A percentile compares a stretch with the other conserved stretches of the same genome.
These are phyloP conservation scores for Cenchrus fungigraminus DNA, from an alignment of 176 grass and related monocot species.

Conservation along the genomic window DNA sequence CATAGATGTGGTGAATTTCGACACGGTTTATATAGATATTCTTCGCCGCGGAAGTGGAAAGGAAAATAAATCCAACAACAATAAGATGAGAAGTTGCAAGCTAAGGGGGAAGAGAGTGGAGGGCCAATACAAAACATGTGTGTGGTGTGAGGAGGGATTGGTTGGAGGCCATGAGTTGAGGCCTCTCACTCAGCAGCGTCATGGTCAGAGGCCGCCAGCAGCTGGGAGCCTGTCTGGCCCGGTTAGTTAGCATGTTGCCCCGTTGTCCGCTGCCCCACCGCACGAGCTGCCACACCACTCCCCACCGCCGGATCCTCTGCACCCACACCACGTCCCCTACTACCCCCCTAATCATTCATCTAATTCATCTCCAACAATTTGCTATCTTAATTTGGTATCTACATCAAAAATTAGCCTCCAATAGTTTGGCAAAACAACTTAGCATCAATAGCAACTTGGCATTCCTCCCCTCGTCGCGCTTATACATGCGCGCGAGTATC, in stretches of 20 bases:
- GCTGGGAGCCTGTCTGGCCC: conserved; percentile 5
- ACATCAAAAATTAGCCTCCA: too few relatives aligned
- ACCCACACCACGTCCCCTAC: background rate
- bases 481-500: too few relatives aligned
- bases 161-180: conserved; percentile 29
- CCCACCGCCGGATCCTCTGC: conserved; percentile 39
- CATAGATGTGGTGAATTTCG: too few relatives aligned
- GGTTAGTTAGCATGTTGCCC: conserved; percentile 44
- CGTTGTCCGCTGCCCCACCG: conserved; percentile 46
- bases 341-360: conserved; percentile 19
- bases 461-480: too few relatives aligned
- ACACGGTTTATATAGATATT: background rate
- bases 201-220: conserved; percentile 1
- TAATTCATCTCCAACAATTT: background rate
- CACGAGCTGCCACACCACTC: conserved; percentile 35
- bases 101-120: conserved; percentile 1
- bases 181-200: conserved; percentile 9
- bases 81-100: background rate
- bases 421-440: too few relatives aligned
- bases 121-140: background rate
- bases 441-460: too few relatives aligned
- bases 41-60: background rate
- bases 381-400: too few relatives aligned
- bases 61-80: background rate
- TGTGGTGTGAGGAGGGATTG: background rate